Evolutionary conservation across 768 basidiomycete species (phyloP).

Genomic region (Kwoniella heveanensis): DNA sequence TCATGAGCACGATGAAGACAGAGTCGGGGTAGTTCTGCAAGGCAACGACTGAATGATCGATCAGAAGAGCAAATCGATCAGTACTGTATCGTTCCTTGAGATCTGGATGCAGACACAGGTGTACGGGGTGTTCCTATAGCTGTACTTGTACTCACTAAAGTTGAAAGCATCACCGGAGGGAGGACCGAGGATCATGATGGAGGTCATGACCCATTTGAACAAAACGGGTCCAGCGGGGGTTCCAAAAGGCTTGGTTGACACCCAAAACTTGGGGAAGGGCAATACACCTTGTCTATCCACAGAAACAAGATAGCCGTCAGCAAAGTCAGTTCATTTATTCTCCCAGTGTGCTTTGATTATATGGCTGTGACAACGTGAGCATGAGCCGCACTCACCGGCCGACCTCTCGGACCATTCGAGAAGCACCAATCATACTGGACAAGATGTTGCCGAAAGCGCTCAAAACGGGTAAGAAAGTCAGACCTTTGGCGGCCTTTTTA

Average conservation of each 20-base stretch:
- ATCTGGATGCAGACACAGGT: no score
- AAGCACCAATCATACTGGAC: slow-evolving; percentile 55
- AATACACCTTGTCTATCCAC: slow-evolving; percentile 60
- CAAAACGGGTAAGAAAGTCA: slow-evolving; percentile 28
- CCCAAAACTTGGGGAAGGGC: slow-evolving; percentile 66
- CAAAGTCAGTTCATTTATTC: no score
- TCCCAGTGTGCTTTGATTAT: no score
- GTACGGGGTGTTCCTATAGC: no score
- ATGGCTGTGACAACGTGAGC: background rate
- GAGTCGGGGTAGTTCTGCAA: slow-evolving; percentile 28
- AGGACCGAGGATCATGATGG: slow-evolving; percentile 61
- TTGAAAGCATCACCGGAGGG: slow-evolving; percentile 76
- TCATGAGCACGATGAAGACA: slow-evolving; percentile 48
- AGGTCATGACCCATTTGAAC: slow-evolving; percentile 67
- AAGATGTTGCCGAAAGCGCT: slow-evolving; percentile 33
- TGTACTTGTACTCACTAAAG: slow-evolving; percentile 58
- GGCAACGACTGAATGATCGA: slow-evolving; percentile 21
- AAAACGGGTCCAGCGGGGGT: slow-evolving; percentile 69
- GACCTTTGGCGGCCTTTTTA: slow-evolving; percentile 26
- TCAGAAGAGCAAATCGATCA: no score
- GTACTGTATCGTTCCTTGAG: no score
- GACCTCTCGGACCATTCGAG: slow-evolving; percentile 62
- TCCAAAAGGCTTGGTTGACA: slow-evolving; percentile 70
- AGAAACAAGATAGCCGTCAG: background rate
- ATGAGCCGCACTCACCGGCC: slow-evolving; percentile 29